Evolutionary conservation across 805 yeast species (phyloP), one percentile per base, ranked within the genome.

Genomic region (Komagataella mondaviorum): DNA sequence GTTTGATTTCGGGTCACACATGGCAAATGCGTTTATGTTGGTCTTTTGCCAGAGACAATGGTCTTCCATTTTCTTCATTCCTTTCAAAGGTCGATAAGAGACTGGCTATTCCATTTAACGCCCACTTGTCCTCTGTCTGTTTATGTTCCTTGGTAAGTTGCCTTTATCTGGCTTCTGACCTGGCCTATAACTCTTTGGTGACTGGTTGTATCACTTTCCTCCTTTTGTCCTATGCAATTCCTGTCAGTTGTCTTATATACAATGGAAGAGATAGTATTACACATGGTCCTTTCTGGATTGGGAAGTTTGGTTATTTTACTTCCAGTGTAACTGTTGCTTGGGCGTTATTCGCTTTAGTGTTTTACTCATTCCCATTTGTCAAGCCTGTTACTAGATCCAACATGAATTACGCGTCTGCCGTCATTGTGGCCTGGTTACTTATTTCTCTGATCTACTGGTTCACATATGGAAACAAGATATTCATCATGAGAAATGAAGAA

Each of bases 281-380:
- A 54, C 81, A 72, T 60, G 88, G 88, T 46, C 87, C 85, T 44
- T 81, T 79, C 64, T 81, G 88, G 85, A 59, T 76, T 51, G 85
- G 85, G 4, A 68, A 69, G 51, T 49, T 77, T 51, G 88, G 88
- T 1, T 57, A 67, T 1, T 55, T 77, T 49, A 64, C 75, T 49
- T 81, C 82, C 59, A 57, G 71, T 22, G 75, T 82, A 2, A 67
- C 77, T 14, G 53, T 82, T 3, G 56, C 63, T 3, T 83, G 88
- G 85, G 71, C 86, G 0, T 48, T 73, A 0, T 83, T 84, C 58
- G 74, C 82, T 6, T 54, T 77, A 4, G 73, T 81, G 2, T 78
- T 83, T 64, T 83, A 76, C 68, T 78, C 80, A 47, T 77, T 83
- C 69, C 89, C 90, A 30, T 66, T 78, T 23, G 68, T 67, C 8